These are phyloP conservation scores for Apiospora malaysiana DNA, from an alignment of 2,329 filamentous ascomycete species.

Conservation along the genomic window DNA sequence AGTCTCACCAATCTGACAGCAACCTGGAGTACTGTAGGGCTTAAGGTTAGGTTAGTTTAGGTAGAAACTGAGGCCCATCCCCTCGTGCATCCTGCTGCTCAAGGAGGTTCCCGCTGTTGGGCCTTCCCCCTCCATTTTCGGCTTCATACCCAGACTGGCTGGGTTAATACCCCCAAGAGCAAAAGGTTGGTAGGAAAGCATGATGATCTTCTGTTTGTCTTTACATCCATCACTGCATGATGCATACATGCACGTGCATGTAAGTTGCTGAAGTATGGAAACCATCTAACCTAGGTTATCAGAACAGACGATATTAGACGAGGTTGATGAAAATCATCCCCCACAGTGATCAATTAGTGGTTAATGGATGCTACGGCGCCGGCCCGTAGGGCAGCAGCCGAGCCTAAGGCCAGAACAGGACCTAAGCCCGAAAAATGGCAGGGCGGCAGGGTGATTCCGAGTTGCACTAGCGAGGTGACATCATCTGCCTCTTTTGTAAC, in stretches of 20 bases:
- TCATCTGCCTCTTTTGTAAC: constrained; percentile 10
- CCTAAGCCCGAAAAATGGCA: not conserved
- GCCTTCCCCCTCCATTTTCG: not conserved
- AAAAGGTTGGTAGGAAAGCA: not conserved
- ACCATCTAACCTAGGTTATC: not conserved
- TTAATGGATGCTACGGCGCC: not conserved
- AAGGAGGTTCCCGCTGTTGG: not conserved
- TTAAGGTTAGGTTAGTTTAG: not conserved
- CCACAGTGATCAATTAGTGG: not conserved
- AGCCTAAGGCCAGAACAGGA: not conserved
- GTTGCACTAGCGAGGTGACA: constrained; percentile 6
- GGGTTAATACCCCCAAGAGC: not conserved
- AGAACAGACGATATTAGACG: not conserved
- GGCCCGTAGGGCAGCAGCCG: constrained; percentile 9
- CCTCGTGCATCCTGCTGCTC: not conserved
- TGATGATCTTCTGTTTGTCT: not conserved
- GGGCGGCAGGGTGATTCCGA: not conserved
- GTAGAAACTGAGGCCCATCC: not conserved
- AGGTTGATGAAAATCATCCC: not conserved
- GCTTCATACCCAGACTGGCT: not conserved
- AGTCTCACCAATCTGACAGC: not conserved
- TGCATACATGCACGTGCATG: not conserved
- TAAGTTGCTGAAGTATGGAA: not conserved
- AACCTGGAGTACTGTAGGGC: not conserved
- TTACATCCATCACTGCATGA: not conserved